Conservation (phyloP, 1,139 yeast species). For the Scheffersomyces illinoinensis region DNA sequence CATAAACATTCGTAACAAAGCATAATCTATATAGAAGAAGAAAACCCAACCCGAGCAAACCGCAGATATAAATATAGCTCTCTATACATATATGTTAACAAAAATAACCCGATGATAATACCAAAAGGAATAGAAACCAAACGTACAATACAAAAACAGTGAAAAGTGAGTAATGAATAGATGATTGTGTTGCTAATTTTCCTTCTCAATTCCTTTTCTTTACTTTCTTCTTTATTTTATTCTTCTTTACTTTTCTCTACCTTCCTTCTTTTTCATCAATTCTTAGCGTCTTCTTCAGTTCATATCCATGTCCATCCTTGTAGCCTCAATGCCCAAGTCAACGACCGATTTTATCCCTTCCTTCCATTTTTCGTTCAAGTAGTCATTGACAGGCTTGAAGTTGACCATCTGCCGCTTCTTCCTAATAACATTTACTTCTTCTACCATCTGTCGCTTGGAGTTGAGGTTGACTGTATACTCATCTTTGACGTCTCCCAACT, state of each 20-base stretch:
- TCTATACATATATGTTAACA: neutral
- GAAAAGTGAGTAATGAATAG: neutral
- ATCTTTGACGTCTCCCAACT: constrained; percentile 18
- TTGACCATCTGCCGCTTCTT: constrained; percentile 36
- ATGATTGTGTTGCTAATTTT: neutral
- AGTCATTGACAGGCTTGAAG: constrained; percentile 35
- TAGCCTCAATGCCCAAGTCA: constrained; percentile 35
- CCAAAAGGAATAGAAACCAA: neutral
- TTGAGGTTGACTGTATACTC: constrained; percentile 16
- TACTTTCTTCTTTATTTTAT: neutral
- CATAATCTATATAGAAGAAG: neutral
- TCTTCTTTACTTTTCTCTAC: neutral
- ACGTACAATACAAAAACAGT: neutral
- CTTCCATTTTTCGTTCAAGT: constrained; percentile 38
- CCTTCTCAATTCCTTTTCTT: neutral
- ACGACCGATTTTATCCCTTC: constrained; percentile 40
- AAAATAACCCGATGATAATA: neutral
- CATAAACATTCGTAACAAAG: constrained; percentile 1
- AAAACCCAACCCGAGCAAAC: neutral
- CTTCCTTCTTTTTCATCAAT: neutral
- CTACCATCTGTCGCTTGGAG: constrained; percentile 31
- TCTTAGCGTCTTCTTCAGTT: neutral
- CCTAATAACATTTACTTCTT: constrained; percentile 30
- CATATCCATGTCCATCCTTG: constrained; percentile 17
- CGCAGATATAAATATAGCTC: neutral